These are phyloP conservation scores for Diaporthe longicolla DNA, from an alignment of 2,329 filamentous ascomycete genomes.

Conservation along the genomic window DNA sequence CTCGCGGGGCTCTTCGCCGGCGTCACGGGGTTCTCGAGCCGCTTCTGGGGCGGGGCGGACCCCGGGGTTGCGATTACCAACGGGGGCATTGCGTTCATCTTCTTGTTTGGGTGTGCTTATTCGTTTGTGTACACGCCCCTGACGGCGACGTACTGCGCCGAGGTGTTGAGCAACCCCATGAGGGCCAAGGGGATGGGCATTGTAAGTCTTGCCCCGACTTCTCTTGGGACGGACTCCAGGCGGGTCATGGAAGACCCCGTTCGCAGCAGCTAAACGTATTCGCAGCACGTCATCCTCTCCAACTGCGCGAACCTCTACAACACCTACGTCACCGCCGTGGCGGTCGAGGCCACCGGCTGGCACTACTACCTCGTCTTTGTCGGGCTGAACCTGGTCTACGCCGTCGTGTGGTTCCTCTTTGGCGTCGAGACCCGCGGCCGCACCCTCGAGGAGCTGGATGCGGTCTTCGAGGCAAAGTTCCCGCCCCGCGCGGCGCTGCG, in stretches of 20 bases:
- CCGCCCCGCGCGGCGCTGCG: conserved; percentile 55
- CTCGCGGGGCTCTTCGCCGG: conserved; percentile 41
- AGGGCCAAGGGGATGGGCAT: conserved; percentile 48
- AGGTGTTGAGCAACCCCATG: conserved; percentile 41
- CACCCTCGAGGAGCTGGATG: conserved; percentile 61
- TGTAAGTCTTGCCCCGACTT: conserved; percentile 43
- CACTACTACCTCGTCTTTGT: conserved; percentile 52
- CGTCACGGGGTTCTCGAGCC: conserved; percentile 46
- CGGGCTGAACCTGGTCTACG: conserved; percentile 50
- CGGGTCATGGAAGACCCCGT: background rate
- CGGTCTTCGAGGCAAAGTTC: conserved; percentile 56
- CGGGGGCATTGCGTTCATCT: conserved; percentile 43
- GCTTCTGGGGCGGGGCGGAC: conserved; percentile 42
- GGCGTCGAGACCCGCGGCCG: conserved; percentile 51
- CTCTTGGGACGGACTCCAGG: background rate
- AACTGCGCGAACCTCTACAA: conserved; percentile 53
- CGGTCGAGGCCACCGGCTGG: conserved; percentile 51
- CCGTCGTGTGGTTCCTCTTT: conserved; percentile 48
- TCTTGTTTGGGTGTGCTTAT: conserved; percentile 42
- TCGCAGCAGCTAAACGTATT: background rate
- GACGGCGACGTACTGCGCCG: conserved; percentile 43
- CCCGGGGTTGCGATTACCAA: conserved; percentile 34
- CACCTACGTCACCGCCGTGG: conserved; percentile 51
- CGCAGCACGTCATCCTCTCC: conserved; percentile 46
- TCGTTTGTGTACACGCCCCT: conserved; percentile 44